phyloP scores from a whole-genome alignment of 345 rosid species.

The Rhodomyrtus tomentosa region DNA sequence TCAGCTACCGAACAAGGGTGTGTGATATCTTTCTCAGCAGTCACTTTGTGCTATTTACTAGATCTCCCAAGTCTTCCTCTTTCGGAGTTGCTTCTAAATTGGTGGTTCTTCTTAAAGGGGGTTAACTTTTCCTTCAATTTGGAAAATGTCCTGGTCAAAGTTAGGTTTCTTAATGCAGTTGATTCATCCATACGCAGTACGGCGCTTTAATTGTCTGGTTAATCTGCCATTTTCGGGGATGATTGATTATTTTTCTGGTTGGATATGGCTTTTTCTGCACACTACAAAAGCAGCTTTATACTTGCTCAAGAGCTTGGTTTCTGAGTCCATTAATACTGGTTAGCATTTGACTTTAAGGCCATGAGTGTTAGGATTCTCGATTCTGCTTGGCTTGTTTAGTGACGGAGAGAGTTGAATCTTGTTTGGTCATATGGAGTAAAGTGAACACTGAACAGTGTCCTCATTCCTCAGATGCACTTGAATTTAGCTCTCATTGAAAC shows the following conservation, averaged over 20 bases:
- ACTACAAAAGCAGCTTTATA: not conserved
- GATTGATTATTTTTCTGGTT: not conserved
- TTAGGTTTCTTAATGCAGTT: not conserved
- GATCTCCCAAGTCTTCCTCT: not conserved
- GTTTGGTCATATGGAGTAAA: not conserved
- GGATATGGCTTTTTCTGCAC: not conserved
- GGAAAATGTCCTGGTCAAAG: not conserved
- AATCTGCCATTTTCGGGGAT: not conserved
- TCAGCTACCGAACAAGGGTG: conserved; percentile 69
- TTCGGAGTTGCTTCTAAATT: not conserved
- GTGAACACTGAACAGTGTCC: not conserved
- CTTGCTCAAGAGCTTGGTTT: not conserved
- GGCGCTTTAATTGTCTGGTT: not conserved
- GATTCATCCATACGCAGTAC: not conserved
- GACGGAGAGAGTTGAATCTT: not conserved
- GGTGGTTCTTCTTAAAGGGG: not conserved
- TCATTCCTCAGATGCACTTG: not conserved
- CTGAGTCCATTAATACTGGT: not conserved
- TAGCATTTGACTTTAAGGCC: not conserved
- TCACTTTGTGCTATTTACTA: not conserved
- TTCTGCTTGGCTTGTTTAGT: not conserved
- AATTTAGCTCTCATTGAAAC: not conserved
- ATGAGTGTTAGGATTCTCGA: not conserved
- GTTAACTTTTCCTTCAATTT: not conserved
- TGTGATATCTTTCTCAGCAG: not conserved